phyloP scores from a whole-genome alignment of 164 flowering plant species.

The Stephania yunnanensis region DNA sequence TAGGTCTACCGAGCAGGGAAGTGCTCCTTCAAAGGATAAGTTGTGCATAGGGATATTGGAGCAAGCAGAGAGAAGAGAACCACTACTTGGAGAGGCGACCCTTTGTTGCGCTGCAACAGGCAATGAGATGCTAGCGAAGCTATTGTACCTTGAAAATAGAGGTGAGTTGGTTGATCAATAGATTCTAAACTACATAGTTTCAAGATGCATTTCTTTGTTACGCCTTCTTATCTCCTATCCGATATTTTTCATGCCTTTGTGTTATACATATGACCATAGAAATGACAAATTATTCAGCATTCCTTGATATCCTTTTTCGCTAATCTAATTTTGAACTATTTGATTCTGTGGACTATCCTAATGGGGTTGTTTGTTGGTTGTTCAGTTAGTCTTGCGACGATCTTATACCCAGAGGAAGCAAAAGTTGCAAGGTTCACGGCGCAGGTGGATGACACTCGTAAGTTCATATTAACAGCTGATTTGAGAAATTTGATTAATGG shows the following conservation, averaged over 20 bases:
- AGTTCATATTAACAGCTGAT: conserved; percentile 31
- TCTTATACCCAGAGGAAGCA: conserved; percentile 80
- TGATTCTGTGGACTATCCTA: not conserved
- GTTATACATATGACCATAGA: not conserved
- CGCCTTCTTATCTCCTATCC: not conserved
- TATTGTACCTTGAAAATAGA: conserved; percentile 83
- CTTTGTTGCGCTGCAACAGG: conserved; percentile 70
- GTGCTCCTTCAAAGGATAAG: conserved; percentile 59
- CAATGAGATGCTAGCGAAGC: conserved; percentile 32
- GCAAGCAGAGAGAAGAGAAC: conserved; percentile 80
- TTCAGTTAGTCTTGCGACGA: conserved; percentile 69
- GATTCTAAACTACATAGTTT: not conserved
- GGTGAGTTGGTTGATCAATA: conserved; percentile 32
- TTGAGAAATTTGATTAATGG: conserved; percentile 23
- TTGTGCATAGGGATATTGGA: conserved; percentile 86
- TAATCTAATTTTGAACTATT: not conserved
- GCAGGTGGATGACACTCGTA: conserved; percentile 64
- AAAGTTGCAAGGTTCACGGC: conserved; percentile 82
- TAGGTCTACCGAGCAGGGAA: conserved; percentile 48
- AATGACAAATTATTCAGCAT: not conserved
- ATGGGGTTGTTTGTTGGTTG: not conserved
- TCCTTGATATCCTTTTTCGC: not conserved
- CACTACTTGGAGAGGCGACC: conserved; percentile 74
- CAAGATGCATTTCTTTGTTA: not conserved
- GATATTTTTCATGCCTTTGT: not conserved